phyloP scores from a whole-genome alignment of 768 basidiomycete genomes.

The Hericium alpestre region DNA sequence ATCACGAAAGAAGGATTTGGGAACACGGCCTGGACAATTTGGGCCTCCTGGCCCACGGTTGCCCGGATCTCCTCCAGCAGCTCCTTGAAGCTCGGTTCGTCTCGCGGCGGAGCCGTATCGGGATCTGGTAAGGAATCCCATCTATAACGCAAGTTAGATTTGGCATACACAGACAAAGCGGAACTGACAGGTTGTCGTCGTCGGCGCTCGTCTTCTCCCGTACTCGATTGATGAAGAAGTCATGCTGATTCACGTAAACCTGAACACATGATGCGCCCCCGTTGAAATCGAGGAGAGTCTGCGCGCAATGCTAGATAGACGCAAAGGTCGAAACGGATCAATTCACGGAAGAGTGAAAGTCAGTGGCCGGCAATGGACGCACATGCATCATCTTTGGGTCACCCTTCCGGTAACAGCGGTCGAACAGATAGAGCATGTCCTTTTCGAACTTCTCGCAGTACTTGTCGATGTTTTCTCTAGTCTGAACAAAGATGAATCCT shows the following conservation, averaged over 20 bases:
- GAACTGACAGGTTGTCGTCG: slow-evolving; percentile 45
- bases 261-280: slow-evolving; percentile 95
- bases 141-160: slow-evolving; percentile 28
- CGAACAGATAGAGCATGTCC: slow-evolving; percentile 93
- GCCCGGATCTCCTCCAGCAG: slow-evolving; percentile 79
- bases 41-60: slow-evolving; percentile 91
- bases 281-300: slow-evolving; percentile 94
- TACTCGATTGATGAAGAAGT: slow-evolving; percentile 95
- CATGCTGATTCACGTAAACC: slow-evolving; percentile 98
- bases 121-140: slow-evolving; percentile 81
- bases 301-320: slow-evolving; percentile 77
- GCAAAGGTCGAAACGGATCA: neutral
- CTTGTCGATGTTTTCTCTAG: slow-evolving; percentile 85
- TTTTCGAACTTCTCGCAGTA: slow-evolving; percentile 99
- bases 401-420: slow-evolving; percentile 89
- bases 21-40: slow-evolving; percentile 98
- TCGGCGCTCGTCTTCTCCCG: slow-evolving; percentile 48
- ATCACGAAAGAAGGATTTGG: slow-evolving; percentile 93
- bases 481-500: slow-evolving; percentile 35
- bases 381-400: slow-evolving; percentile 99
- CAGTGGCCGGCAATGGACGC: slow-evolving; percentile 16
- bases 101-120: slow-evolving; percentile 61
- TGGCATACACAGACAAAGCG: neutral
- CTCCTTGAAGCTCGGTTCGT: slow-evolving; percentile 67
- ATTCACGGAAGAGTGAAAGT: neutral